Evolutionary conservation across 371 early-diverging fungal species (phyloP).

Genomic region (Fennellomyces sp.): DNA sequence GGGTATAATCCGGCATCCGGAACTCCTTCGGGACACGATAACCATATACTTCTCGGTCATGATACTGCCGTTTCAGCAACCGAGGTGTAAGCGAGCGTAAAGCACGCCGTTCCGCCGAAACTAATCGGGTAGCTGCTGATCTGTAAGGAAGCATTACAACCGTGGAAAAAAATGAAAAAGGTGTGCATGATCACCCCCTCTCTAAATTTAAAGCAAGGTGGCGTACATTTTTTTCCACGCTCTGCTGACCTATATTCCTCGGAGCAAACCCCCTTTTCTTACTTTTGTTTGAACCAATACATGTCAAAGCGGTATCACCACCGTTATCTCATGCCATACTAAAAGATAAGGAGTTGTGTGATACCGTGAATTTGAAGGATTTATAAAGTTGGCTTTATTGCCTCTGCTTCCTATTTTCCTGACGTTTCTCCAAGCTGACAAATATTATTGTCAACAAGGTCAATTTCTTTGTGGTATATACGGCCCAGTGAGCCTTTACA

Average conservation of each 20-base stretch:
- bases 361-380: too few species aligned
- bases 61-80: constrained; percentile 44
- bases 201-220: neutral
- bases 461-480: too few species aligned
- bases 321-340: too few species aligned
- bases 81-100: neutral
- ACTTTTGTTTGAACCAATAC: too few species aligned
- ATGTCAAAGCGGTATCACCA: too few species aligned
- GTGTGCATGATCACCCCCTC: constrained; percentile 5
- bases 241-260: neutral
- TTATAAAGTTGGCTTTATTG: too few species aligned
- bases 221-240: constrained; percentile 4
- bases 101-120: neutral
- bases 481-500: too few species aligned
- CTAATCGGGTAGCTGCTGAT: neutral
- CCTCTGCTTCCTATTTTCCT: too few species aligned
- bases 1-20: constrained; percentile 75
- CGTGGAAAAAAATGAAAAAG: neutral
- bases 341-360: too few species aligned
- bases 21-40: constrained; percentile 76
- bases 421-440: too few species aligned
- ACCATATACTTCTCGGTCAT: constrained; percentile 83
- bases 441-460: too few species aligned
- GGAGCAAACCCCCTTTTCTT: neutral
- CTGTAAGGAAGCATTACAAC: neutral